Percentiles rank a stretch among this genome's conserved stretches.
Evolutionary conservation across 352 stramenopile species (phyloP).

Genomic region (Globisporangium polare): DNA sequence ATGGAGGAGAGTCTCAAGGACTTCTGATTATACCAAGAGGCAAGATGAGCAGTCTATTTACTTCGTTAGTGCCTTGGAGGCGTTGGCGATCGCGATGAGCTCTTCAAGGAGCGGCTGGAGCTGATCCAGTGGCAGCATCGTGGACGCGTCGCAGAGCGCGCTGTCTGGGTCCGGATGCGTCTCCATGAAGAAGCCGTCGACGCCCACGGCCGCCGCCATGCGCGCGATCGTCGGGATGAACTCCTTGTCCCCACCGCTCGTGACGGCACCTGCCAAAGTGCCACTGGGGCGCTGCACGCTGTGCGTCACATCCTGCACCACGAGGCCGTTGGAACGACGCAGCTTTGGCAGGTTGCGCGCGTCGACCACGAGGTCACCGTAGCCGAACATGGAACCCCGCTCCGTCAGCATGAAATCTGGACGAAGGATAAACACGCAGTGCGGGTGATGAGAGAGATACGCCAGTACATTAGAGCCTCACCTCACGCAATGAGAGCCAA

Average conservation of each 20-base stretch:
- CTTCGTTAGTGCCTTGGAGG: slow-evolving; percentile 32
- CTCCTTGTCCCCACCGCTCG: slow-evolving; percentile 66
- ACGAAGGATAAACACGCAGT: slow-evolving; percentile 13
- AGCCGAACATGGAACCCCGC: slow-evolving; percentile 85
- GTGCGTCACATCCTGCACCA: slow-evolving; percentile 88
- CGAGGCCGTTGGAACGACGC: slow-evolving; percentile 44
- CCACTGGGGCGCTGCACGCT: slow-evolving; percentile 72
- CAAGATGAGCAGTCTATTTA: neutral
- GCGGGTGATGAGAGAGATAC: too few relatives aligned
- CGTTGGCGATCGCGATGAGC: slow-evolving; percentile 67
- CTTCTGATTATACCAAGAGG: slow-evolving; percentile 22
- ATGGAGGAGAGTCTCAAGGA: slow-evolving; percentile 78
- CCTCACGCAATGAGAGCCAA: neutral
- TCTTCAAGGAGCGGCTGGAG: slow-evolving; percentile 63
- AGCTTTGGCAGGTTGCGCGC: slow-evolving; percentile 78
- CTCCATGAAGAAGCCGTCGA: slow-evolving; percentile 89
- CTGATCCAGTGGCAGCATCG: slow-evolving; percentile 70
- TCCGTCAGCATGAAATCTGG: slow-evolving; percentile 82
- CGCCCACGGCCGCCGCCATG: slow-evolving; percentile 78
- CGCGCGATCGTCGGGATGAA: slow-evolving; percentile 84
- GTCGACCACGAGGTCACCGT: slow-evolving; percentile 86
- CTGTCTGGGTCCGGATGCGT: slow-evolving; percentile 69
- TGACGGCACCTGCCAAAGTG: slow-evolving; percentile 30
- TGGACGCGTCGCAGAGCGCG: slow-evolving; percentile 66
- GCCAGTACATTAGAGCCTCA: neutral